Evolutionary conservation across 176 grass and related monocot species (phyloP).

Genomic region (Oryza punctata): DNA sequence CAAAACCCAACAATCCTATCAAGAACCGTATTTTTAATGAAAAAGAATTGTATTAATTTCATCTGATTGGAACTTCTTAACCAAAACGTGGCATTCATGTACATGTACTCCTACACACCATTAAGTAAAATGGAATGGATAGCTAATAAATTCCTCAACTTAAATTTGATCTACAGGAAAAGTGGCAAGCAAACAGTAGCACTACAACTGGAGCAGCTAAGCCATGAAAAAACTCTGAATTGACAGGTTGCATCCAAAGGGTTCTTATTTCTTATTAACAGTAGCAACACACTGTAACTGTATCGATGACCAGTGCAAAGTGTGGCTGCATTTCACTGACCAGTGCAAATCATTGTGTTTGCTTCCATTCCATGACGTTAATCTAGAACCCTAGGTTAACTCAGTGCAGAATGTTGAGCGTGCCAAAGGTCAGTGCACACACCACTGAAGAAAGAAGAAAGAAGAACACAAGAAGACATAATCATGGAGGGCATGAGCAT

Average conservation of each 20-base stretch:
- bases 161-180: neutral
- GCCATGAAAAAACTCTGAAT: neutral
- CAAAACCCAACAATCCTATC: neutral
- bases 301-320: neutral
- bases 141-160: neutral
- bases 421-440: slow-evolving; percentile 38
- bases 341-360: slow-evolving; percentile 10
- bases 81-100: neutral
- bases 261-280: neutral
- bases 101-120: neutral
- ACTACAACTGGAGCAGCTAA: neutral
- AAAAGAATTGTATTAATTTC: neutral
- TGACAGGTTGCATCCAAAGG: neutral
- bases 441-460: neutral
- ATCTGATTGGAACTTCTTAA: neutral
- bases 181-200: neutral
- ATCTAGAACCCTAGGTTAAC: slow-evolving; percentile 21
- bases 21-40: neutral
- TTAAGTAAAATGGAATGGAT: neutral
- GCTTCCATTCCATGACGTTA: slow-evolving; percentile 22
- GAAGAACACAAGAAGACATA: neutral
- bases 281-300: neutral
- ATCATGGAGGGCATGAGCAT: slow-evolving; percentile 31
- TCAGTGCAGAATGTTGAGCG: slow-evolving; percentile 16
- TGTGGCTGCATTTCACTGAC: neutral